Percentiles rank a stretch among this genome's conserved stretches.
Conservation (phyloP, 1,284 basidiomycete species). For the Wallemia mellicola region DNA sequence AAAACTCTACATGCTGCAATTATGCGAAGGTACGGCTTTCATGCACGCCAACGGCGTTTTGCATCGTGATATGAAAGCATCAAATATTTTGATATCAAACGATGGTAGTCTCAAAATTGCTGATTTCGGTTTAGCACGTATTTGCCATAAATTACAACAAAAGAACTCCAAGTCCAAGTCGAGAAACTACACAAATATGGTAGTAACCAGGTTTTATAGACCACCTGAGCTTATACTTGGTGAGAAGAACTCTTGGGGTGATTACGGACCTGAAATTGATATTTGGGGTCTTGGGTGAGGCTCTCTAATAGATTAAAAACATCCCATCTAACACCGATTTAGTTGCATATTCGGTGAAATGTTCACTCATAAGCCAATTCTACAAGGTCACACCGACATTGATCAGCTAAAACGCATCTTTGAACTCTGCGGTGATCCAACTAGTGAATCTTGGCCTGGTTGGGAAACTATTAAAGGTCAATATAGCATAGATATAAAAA, state of each 20-base stretch:
- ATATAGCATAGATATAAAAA: not conserved
- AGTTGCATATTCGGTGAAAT: constrained; percentile 88
- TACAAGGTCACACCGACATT: constrained; percentile 59
- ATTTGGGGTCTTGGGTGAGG: constrained; percentile 90
- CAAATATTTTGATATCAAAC: constrained; percentile 81
- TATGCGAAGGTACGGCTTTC: constrained; percentile 77
- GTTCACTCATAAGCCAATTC: constrained; percentile 61
- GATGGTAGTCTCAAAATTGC: constrained; percentile 57
- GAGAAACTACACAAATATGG: constrained; percentile 76
- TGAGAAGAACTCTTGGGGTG: constrained; percentile 21
- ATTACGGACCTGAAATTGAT: constrained; percentile 81
- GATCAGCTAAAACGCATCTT: constrained; percentile 78
- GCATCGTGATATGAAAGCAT: constrained; percentile 96
- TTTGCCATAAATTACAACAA: constrained; percentile 20
- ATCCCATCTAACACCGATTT: not conserved
- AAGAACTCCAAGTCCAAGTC: constrained; percentile 22
- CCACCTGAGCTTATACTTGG: constrained; percentile 84
- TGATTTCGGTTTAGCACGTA: constrained; percentile 81
- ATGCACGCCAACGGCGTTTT: constrained; percentile 90
- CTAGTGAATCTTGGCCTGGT: constrained; percentile 40
- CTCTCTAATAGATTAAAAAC: not conserved
- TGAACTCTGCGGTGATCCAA: constrained; percentile 58
- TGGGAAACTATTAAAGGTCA: constrained; percentile 20
- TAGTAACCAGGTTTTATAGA: constrained; percentile 96
- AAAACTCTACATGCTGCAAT: constrained; percentile 85